Evolutionary conservation across 2,329 filamentous ascomycete genomes (phyloP).

Genomic region (Aspergillus niger): DNA sequence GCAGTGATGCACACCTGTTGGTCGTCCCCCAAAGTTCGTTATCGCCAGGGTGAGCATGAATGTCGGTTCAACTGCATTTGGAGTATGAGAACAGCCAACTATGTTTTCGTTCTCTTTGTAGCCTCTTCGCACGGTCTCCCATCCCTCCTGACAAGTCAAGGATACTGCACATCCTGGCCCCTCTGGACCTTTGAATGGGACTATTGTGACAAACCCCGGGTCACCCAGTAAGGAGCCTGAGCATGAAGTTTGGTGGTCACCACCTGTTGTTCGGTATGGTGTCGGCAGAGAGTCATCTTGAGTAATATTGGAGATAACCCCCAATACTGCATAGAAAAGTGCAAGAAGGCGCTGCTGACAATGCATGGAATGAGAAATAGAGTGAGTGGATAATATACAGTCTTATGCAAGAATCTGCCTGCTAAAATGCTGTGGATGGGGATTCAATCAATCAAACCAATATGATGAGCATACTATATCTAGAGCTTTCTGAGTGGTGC

Average conservation of each 20-base stretch:
- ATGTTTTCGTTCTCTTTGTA: neutral
- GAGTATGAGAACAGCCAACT: neutral
- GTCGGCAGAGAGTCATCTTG: neutral
- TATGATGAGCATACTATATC: neutral
- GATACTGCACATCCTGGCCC: neutral
- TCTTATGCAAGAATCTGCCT: neutral
- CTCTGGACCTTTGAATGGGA: neutral
- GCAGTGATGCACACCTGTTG: neutral
- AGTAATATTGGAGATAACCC: conserved; percentile 1
- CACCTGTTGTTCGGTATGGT: neutral
- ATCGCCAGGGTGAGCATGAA: conserved; percentile 1
- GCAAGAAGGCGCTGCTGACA: conserved; percentile 2
- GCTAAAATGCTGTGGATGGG: neutral
- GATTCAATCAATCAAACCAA: neutral
- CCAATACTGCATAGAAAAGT: conserved; percentile 1
- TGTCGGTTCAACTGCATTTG: neutral
- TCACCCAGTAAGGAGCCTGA: neutral
- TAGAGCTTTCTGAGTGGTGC: neutral
- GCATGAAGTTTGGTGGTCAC: neutral
- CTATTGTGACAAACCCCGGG: neutral
- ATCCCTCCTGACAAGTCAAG: neutral
- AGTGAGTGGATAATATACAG: neutral
- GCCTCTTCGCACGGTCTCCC: too few relatives aligned
- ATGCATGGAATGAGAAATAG: neutral
- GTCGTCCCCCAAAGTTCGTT: neutral